Conservation (phyloP, 1,139 yeast species). For the Candida neerlandica region DNA sequence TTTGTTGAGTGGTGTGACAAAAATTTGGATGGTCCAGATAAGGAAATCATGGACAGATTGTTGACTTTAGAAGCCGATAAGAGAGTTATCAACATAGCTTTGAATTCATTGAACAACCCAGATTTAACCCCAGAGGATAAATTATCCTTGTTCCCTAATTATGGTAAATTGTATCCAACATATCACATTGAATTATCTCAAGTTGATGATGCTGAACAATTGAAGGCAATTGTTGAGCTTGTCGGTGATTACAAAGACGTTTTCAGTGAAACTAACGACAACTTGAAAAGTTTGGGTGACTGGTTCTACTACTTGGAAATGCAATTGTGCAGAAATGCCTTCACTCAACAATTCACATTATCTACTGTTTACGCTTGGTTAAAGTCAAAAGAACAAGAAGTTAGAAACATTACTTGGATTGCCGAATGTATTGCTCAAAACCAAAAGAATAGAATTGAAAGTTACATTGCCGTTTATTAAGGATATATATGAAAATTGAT, state of each 20-base stretch:
- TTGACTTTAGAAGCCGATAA: conserved; percentile 93
- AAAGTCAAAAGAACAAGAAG: conserved; percentile 93
- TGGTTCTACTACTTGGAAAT: conserved; percentile 91
- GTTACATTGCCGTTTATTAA: conserved; percentile 73
- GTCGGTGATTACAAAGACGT: conserved; percentile 76
- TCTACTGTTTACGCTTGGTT: conserved; percentile 96
- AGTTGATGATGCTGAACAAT: conserved; percentile 85
- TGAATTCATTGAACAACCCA: conserved; percentile 81
- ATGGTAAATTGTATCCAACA: conserved; percentile 80
- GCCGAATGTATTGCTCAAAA: conserved; percentile 95
- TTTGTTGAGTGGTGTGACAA: conserved; percentile 66
- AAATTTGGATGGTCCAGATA: conserved; percentile 73
- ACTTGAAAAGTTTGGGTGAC: conserved; percentile 72
- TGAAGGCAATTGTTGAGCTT: conserved; percentile 69
- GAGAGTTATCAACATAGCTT: conserved; percentile 85
- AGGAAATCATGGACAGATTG: conserved; percentile 75
- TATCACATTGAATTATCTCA: conserved; percentile 71
- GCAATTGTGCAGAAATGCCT: conserved; percentile 89
- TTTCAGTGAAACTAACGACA: conserved; percentile 57
- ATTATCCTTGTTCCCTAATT: conserved; percentile 67
- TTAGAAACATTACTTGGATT: conserved; percentile 96
- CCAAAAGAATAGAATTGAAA: conserved; percentile 79
- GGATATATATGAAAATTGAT: neutral
- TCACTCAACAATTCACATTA: conserved; percentile 93
- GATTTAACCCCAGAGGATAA: conserved; percentile 76